Base-by-base conservation (phyloP, 2,329 filamentous ascomycete genomes). In the Fusarium torulosum region DNA sequence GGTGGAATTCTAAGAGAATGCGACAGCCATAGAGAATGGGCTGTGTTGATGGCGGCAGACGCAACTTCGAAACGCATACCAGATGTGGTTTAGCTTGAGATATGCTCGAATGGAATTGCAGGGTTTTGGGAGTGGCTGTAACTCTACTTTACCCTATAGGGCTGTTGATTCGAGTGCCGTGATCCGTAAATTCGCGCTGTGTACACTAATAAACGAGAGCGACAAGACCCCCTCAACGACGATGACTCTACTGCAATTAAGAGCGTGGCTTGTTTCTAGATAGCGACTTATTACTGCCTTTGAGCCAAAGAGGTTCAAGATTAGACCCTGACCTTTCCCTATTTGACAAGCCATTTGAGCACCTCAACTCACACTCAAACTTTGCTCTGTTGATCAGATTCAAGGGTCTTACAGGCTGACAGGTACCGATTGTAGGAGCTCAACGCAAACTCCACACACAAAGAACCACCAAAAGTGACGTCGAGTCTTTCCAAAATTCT, bases 81-180 rank as follows among this genome's bases (percentile, higher is more conserved):
- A 43, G 8, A 23, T 63, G 15, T 6, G 53, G 66, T 50, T 59
- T 69, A 69, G 66, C 45, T n/a, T 29, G 6, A n/a, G 54, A 44
- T 64, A 20, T 59, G 11, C 27, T 27, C 51, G 19, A 38, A 46
- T 53, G 31, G 42, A 35, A 43, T 27, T 31, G 15, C 49, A 50
- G 31, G 46, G 51, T 27, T 46, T 53, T 15, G 40, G 19, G 23
- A 11, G 40, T 63, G 60, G 51, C 59, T 58, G 51, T 51, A 58
- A 58, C 52, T 19, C 27, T 38, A 40, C 59, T 45, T 64, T 40
- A 50, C 60, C 60, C 52, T 42, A 35, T 69, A 68, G 66, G 66
- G 66, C 66, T 68, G 61, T 49, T 46, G 14, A 56, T 55, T 52
- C 46, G 47, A 56, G 43, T 66, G 61, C 62, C 61, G 44, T 35